Conservation (phyloP, 176 grass and related monocot species). For the Alopecurus myosuroides region DNA sequence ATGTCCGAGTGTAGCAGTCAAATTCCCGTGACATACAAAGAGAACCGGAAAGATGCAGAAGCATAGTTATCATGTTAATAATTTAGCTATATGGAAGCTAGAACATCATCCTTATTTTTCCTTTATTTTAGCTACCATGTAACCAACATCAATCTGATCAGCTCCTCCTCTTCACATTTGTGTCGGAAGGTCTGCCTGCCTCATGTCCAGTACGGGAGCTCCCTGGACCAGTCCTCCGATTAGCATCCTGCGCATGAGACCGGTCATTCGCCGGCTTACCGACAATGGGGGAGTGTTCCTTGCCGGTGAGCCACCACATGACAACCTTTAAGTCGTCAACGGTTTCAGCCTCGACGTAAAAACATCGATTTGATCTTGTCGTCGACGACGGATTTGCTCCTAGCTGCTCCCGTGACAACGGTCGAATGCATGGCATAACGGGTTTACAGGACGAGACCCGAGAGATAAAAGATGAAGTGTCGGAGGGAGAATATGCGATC, state of each 20-base stretch:
- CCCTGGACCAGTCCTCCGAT: neutral
- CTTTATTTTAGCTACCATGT: neutral
- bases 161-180: neutral
- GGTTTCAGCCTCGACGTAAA: constrained; percentile 46
- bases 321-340: constrained; percentile 56
- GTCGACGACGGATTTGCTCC: constrained; percentile 22
- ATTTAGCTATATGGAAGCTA: neutral
- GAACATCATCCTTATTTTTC: neutral
- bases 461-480: neutral
- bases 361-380: constrained; percentile 66
- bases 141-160: neutral
- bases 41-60: neutral
- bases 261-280: neutral
- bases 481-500: neutral
- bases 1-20: neutral
- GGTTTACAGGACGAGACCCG: neutral
- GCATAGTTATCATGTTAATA: neutral
- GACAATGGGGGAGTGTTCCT: constrained; percentile 12
- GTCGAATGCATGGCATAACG: neutral
- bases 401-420: constrained; percentile 37
- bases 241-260: neutral
- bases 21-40: too few species aligned
- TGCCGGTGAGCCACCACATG: constrained; percentile 62
- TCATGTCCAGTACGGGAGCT: neutral
- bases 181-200: neutral